Evolutionary conservation across 129 eudicot species (phyloP).

Genomic region (Flaveria robusta): DNA sequence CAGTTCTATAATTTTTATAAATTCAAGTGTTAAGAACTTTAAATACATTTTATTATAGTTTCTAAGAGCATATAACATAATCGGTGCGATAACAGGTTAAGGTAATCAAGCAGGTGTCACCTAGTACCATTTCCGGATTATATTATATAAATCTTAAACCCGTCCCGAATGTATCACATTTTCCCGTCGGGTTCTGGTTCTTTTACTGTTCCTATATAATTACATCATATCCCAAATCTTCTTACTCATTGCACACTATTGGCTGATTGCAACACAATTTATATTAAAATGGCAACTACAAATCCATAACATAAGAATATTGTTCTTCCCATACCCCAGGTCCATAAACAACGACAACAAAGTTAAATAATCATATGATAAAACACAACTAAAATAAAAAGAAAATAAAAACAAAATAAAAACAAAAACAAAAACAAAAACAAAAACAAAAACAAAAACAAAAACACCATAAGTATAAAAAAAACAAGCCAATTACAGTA

Average conservation of each 20-base stretch:
- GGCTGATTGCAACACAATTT: background rate
- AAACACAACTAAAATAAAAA: constrained; percentile 11
- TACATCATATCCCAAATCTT: background rate
- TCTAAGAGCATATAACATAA: too few species aligned
- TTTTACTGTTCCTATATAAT: background rate
- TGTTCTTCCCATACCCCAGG: constrained; percentile 8
- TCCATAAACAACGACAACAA: constrained; percentile 13
- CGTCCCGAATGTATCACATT: background rate
- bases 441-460: constrained; percentile 10
- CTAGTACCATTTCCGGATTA: background rate
- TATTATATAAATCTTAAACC: too few species aligned
- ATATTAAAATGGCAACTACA: background rate
- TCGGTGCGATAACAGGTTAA: background rate
- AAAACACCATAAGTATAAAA: background rate
- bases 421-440: constrained; percentile 11
- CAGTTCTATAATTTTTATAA: background rate
- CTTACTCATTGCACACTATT: background rate
- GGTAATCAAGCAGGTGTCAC: background rate
- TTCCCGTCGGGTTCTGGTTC: background rate
- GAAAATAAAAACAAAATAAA: constrained; percentile 6
- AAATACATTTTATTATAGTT: too few species aligned
- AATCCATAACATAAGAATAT: background rate
- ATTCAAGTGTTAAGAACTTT: too few species aligned
- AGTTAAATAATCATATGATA: background rate
- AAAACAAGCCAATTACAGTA: background rate